A percentile compares a stretch with the other conserved stretches of the same genome.
These are phyloP conservation scores for Fomitopsis palustris DNA, from an alignment of 1,284 basidiomycete genomes.

Conservation along the genomic window DNA sequence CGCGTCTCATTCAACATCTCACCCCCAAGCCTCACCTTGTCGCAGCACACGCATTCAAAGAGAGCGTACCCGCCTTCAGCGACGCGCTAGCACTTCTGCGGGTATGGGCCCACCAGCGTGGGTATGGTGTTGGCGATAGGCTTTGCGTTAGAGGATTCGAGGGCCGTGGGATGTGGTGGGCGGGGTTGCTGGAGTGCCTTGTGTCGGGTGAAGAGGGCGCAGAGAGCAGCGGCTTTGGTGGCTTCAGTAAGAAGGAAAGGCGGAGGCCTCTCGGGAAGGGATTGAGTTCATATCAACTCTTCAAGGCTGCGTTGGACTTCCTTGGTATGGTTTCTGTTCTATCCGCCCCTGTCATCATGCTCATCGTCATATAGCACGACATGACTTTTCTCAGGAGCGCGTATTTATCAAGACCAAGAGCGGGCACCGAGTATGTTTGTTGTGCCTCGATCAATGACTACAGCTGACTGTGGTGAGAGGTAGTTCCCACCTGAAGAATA, in stretches of 20 bases:
- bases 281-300: conserved; percentile 84
- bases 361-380: conserved; percentile 52
- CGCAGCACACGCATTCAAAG: conserved; percentile 62
- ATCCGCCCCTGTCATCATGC: not conserved
- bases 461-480: conserved; percentile 9
- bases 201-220: conserved; percentile 62
- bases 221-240: not conserved
- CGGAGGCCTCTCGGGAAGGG: conserved; percentile 65
- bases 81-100: conserved; percentile 82
- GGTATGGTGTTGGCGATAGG: conserved; percentile 56
- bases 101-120: conserved; percentile 89
- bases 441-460: not conserved
- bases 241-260: conserved; percentile 33
- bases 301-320: conserved; percentile 79
- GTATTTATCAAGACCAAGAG: conserved; percentile 59
- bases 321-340: conserved; percentile 47
- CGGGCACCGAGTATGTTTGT: conserved; percentile 44
- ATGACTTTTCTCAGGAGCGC: conserved; percentile 62
- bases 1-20: conserved; percentile 64
- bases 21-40: conserved; percentile 69
- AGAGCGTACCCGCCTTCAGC: conserved; percentile 60
- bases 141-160: conserved; percentile 68
- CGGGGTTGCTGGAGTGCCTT: conserved; percentile 66
- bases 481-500: conserved; percentile 61
- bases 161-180: conserved; percentile 67